phyloP scores from a whole-genome alignment of 768 basidiomycete genomes.

The Pulveroboletus sp. region DNA sequence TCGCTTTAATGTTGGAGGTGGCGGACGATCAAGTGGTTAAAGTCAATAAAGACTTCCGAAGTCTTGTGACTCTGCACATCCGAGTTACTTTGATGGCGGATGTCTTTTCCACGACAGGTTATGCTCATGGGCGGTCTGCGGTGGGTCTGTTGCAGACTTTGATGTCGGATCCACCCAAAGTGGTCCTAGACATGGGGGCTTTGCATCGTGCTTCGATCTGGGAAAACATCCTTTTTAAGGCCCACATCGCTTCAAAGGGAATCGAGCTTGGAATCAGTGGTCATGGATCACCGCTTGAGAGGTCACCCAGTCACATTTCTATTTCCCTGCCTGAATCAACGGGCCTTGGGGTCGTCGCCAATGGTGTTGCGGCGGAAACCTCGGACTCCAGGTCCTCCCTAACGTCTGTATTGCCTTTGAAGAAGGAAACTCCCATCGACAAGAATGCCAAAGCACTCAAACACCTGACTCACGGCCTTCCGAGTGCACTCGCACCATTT shows the following conservation, averaged over 20 bases:
- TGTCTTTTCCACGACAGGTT: slow-evolving; percentile 80
- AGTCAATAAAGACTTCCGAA: slow-evolving; percentile 66
- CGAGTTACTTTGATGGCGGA: slow-evolving; percentile 83
- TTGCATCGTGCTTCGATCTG: slow-evolving; percentile 82
- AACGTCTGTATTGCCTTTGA: slow-evolving; percentile 28
- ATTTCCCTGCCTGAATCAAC: slow-evolving; percentile 40
- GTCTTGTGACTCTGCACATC: slow-evolving; percentile 71
- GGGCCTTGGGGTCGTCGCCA: slow-evolving; percentile 29
- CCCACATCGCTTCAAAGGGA: slow-evolving; percentile 51
- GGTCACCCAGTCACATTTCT: slow-evolving; percentile 44
- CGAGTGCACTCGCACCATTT: slow-evolving; percentile 73
- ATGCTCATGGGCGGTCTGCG: slow-evolving; percentile 75
- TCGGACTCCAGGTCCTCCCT: slow-evolving; percentile 21
- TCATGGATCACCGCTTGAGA: slow-evolving; percentile 44
- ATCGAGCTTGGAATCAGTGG: slow-evolving; percentile 48
- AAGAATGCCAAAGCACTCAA: slow-evolving; percentile 75
- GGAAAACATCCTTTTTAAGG: slow-evolving; percentile 82
- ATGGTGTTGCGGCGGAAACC: slow-evolving; percentile 27
- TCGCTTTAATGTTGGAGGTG: slow-evolving; percentile 60
- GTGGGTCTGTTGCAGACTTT: slow-evolving; percentile 73
- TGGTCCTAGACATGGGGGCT: slow-evolving; percentile 70
- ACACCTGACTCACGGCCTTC: slow-evolving; percentile 77
- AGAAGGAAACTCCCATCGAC: slow-evolving; percentile 47
- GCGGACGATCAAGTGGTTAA: slow-evolving; percentile 45
- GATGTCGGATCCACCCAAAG: slow-evolving; percentile 58